Percentiles rank a stretch among this genome's conserved stretches.
Evolutionary conservation across 2,329 filamentous ascomycete genomes (phyloP).

Genomic region (Sordariomycetes sp.): DNA sequence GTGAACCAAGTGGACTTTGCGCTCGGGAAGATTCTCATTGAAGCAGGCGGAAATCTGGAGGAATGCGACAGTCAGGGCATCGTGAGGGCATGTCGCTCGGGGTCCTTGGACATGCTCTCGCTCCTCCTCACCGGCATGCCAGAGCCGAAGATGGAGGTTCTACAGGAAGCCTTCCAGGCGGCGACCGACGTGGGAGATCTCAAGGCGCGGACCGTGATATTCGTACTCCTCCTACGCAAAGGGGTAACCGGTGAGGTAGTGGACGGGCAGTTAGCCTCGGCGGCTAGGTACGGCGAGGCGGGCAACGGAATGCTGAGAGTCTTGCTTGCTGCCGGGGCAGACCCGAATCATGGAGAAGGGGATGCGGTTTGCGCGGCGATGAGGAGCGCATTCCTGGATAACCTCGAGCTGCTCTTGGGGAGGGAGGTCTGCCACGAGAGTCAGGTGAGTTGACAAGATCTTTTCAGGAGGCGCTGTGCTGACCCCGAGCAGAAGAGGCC

Average conservation of each 20-base stretch:
- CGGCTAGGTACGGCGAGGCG: slow-evolving; percentile 37
- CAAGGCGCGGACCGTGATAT: slow-evolving; percentile 34
- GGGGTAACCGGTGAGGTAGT: slow-evolving; percentile 39
- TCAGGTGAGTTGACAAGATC: slow-evolving; percentile 22
- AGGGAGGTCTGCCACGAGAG: slow-evolving; percentile 26
- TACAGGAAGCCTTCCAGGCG: slow-evolving; percentile 42
- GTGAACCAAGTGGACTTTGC: slow-evolving; percentile 41
- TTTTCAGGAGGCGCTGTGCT: not conserved
- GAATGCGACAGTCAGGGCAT: slow-evolving; percentile 41
- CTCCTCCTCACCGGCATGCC: slow-evolving; percentile 34
- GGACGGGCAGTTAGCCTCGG: slow-evolving; percentile 40
- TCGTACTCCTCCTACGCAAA: slow-evolving; percentile 36
- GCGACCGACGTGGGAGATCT: slow-evolving; percentile 42
- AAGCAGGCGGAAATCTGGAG: slow-evolving; percentile 39
- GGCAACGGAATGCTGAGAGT: slow-evolving; percentile 37
- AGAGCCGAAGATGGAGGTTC: slow-evolving; percentile 25
- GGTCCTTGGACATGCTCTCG: slow-evolving; percentile 34
- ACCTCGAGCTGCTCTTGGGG: slow-evolving; percentile 39
- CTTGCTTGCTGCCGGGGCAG: slow-evolving; percentile 40
- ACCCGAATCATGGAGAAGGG: slow-evolving; percentile 42
- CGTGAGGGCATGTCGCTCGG: slow-evolving; percentile 41
- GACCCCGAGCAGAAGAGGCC: slow-evolving; percentile 27
- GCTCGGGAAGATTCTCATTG: slow-evolving; percentile 38
- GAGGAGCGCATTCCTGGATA: slow-evolving; percentile 36
- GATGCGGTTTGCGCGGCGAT: slow-evolving; percentile 45